Evolutionary conservation across 78 protist genomes (phyloP).

Genomic region (Planoprotostelium fungivorum): DNA sequence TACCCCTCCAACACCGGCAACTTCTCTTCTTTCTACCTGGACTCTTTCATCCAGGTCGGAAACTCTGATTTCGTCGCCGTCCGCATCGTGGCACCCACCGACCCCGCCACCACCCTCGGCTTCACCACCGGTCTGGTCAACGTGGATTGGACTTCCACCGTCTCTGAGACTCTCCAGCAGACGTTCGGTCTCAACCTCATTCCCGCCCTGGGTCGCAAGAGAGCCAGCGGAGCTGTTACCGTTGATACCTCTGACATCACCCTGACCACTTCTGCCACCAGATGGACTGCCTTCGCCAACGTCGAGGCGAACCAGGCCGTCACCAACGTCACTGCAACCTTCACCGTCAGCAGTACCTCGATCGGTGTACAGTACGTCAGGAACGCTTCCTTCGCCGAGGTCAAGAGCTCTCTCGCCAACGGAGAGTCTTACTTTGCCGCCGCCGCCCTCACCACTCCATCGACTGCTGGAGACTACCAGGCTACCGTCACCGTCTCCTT

Average conservation of each 20-base stretch:
- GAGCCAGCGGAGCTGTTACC: not conserved
- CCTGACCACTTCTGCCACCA: not conserved
- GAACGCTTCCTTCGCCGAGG: not conserved
- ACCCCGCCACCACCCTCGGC: not conserved
- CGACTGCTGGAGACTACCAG: not conserved
- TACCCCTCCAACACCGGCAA: not conserved
- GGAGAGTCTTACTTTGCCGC: not conserved
- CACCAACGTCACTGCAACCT: not conserved
- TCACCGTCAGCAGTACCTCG: not conserved
- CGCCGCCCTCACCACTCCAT: not conserved
- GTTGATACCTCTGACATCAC: not conserved
- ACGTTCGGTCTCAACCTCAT: not conserved
- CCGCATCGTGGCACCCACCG: not conserved
- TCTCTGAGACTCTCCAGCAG: not conserved
- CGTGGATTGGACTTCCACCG: not conserved
- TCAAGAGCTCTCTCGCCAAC: not conserved
- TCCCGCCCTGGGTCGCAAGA: not conserved
- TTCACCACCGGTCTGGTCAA: not conserved
- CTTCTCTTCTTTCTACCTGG: not conserved
- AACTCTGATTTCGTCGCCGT: not conserved
- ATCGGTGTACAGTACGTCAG: not conserved
- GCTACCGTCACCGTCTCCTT: not conserved
- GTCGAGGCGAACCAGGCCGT: not conserved
- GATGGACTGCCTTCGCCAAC: not conserved
- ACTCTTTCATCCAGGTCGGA: not conserved